A percentile compares a stretch with the other conserved stretches of the same genome.
phyloP scores from a whole-genome alignment of 331 rosid species.

The Erythrophleum ivorense region DNA sequence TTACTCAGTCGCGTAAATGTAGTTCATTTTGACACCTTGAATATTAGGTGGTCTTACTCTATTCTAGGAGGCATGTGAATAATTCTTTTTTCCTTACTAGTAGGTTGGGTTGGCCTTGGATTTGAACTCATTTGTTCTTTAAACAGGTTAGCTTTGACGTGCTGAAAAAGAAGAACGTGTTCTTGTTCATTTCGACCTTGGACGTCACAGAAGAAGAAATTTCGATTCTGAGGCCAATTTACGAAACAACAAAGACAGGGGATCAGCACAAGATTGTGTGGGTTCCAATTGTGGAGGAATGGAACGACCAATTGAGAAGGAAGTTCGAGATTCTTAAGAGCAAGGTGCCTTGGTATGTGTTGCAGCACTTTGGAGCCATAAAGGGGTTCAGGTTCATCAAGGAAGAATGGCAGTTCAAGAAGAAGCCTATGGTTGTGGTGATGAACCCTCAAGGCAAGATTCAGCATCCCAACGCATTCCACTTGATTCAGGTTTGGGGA shows the following conservation, averaged over 20 bases:
- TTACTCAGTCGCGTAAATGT: too few relatives aligned
- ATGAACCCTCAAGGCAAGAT: conserved; percentile 50
- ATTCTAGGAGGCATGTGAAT: too few relatives aligned
- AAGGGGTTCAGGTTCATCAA: conserved; percentile 43
- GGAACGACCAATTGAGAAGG: conserved; percentile 35
- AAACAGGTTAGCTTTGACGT: conserved; percentile 41
- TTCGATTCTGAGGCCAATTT: conserved; percentile 6
- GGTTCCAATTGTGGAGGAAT: conserved; percentile 52
- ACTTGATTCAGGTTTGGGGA: conserved; percentile 44
- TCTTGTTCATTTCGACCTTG: conserved; percentile 40
- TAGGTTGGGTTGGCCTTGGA: background rate
- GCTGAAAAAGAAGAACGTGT: conserved; percentile 42
- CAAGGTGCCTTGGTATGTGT: conserved; percentile 54
- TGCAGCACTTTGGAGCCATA: conserved; percentile 34
- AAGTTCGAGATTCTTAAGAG: conserved; percentile 34
- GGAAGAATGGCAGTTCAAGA: conserved; percentile 56
- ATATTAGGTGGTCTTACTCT: too few relatives aligned
- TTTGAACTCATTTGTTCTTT: background rate
- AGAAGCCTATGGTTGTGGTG: conserved; percentile 49
- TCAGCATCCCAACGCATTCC: conserved; percentile 50
- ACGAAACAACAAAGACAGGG: conserved; percentile 26
- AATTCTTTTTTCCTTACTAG: background rate
- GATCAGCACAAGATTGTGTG: conserved; percentile 43
- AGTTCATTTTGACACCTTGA: too few relatives aligned
- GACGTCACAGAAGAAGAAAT: conserved; percentile 39